phyloP scores from a whole-genome alignment of 139 green algal genomes.

The Asterochloris sp. region DNA sequence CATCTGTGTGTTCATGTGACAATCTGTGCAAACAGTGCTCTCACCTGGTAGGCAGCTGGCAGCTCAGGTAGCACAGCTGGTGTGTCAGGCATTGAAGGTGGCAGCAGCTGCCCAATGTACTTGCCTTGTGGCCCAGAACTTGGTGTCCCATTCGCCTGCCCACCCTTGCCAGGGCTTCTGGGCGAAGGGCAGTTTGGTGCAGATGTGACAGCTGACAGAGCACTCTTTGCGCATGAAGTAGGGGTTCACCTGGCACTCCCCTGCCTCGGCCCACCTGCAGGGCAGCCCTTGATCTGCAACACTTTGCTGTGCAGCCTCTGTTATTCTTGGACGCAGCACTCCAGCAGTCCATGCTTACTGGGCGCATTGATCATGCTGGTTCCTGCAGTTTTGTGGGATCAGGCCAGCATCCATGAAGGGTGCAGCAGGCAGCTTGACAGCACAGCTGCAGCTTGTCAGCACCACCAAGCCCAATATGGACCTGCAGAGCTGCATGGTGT shows the following conservation, averaged over 20 bases:
- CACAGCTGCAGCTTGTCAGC: too few relatives aligned
- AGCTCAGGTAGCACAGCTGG: neutral
- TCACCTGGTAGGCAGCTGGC: neutral
- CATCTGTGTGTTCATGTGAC: neutral
- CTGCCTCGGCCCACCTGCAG: too few relatives aligned
- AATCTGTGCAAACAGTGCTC: neutral
- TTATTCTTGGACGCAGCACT: too few relatives aligned
- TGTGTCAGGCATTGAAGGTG: neutral
- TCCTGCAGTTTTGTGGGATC: too few relatives aligned
- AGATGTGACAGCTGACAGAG: constrained; percentile 30
- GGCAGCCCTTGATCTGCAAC: too few relatives aligned
- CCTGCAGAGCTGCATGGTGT: too few relatives aligned
- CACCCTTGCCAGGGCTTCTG: constrained; percentile 18
- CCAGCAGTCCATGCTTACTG: too few relatives aligned
- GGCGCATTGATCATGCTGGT: too few relatives aligned
- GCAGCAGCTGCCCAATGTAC: neutral
- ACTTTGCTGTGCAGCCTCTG: too few relatives aligned
- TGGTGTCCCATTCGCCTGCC: constrained; percentile 6
- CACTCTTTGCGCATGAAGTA: constrained; percentile 44
- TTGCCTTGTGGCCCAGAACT: neutral
- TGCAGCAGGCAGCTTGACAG: too few relatives aligned
- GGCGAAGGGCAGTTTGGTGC: constrained; percentile 16
- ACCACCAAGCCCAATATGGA: too few relatives aligned
- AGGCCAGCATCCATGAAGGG: too few relatives aligned
- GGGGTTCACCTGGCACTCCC: constrained; percentile 19